These are phyloP conservation scores for Penicillium malachiteum DNA, from an alignment of 495 filamentous ascomycete genomes.

Conservation along the genomic window DNA sequence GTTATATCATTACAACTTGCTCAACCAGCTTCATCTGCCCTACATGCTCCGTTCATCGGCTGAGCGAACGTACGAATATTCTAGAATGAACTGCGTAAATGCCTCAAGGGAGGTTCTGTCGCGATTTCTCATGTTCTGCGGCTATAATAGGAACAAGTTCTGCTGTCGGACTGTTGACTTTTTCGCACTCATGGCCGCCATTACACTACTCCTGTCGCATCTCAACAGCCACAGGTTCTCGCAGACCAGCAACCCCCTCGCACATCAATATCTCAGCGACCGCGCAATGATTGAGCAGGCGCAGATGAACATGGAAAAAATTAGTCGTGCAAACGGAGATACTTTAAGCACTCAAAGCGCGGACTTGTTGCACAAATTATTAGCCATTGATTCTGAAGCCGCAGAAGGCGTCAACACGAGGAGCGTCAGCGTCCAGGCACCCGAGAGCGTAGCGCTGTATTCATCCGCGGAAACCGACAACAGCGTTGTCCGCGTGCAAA, in stretches of 20 bases:
- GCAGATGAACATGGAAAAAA: constrained; percentile 36
- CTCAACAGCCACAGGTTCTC: constrained; percentile 14
- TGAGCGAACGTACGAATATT: constrained; percentile 28
- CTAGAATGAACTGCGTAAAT: constrained; percentile 40
- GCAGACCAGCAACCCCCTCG: constrained; percentile 22
- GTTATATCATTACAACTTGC: constrained; percentile 41
- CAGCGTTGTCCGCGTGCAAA: constrained; percentile 21
- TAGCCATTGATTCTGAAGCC: constrained; percentile 5
- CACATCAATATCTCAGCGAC: constrained; percentile 43
- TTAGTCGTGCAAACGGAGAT: constrained; percentile 31
- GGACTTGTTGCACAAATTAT: background rate
- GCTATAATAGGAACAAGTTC: constrained; percentile 22
- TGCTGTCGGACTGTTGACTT: constrained; percentile 50
- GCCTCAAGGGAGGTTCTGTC: constrained; percentile 47
- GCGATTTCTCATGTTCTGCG: constrained; percentile 40
- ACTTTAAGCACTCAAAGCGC: constrained; percentile 25
- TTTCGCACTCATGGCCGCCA: constrained; percentile 43
- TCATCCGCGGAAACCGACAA: constrained; percentile 11
- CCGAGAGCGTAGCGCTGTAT: constrained; percentile 7
- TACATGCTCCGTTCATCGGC: constrained; percentile 25
- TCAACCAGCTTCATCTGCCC: constrained; percentile 31
- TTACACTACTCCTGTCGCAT: constrained; percentile 28
- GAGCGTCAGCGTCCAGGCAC: constrained; percentile 12
- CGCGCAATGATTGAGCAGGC: constrained; percentile 45
- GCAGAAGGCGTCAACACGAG: constrained; percentile 3